Evolutionary conservation across 768 basidiomycete species (phyloP), one percentile per base, ranked within the genome.

Genomic region (Psilocybe cyanescens): DNA sequence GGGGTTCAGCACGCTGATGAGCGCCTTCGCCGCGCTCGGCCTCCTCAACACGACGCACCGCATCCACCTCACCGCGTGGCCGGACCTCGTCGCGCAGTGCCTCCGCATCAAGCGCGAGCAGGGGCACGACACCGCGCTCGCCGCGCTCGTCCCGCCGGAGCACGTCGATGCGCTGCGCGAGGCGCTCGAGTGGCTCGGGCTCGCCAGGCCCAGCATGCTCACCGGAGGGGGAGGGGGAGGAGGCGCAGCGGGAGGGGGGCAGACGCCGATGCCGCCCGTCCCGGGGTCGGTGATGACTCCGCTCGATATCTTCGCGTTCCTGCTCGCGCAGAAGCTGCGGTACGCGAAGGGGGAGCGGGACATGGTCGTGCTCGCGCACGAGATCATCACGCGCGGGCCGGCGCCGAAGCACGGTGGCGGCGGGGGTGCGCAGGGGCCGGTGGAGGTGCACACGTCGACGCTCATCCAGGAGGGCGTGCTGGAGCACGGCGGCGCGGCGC

Each of bases 301-400:
- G 1, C 78, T 95, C 64, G 92, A 95, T 68, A 75, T 91, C 16
- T 86, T 97, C 67, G 87, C 94, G 1, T 72, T 77, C 39, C 78
- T 95, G 6, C 83, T 97, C 14, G 81, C 90, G 0, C 81, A 88
- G 67, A 88, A 86, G 62, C 83, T 96, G 35, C 79, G 79, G 9
- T 97, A 97, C 71, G 70, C 62, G 0, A 83, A 85, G 0, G 75
- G 79, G 41, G 96, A 98, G 72, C 84, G 88, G 16, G 96, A 98
- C 71, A 86, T 94, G 76, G 94, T 95, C 62, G 82, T 97, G 30
- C 85, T 97, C 14, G 80, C 88, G 55, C 95, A 98, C 74, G 89
- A 95, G 72, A 81, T 97, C 65, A 83, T 91, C 53, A 82, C 88
- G 54, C n/a, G 41, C 41, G 41, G 41, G 8, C 41, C n/a, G 8